Conservation (phyloP, 768 basidiomycete species). For the Gyrodon lividus region DNA sequence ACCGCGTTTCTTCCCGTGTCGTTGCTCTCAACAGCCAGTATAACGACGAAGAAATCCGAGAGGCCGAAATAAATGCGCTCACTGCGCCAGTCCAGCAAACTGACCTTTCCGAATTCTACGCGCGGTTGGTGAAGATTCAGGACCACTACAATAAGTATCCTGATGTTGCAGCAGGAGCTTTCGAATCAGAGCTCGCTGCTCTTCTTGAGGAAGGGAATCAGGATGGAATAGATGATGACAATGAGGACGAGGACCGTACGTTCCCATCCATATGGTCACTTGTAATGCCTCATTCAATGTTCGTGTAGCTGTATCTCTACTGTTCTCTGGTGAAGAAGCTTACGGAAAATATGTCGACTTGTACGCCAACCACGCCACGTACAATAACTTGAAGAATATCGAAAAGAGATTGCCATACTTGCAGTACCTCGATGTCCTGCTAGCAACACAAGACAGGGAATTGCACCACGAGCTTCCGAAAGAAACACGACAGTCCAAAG, state of each 20-base stretch:
- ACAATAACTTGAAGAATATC: constrained; percentile 86
- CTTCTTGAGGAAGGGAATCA: constrained; percentile 77
- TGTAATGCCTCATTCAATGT: constrained; percentile 8
- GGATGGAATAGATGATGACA: constrained; percentile 64
- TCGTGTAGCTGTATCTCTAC: constrained; percentile 63
- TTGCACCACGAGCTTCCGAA: constrained; percentile 70
- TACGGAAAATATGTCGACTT: constrained; percentile 95
- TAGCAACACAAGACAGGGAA: constrained; percentile 55
- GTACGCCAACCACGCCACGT: constrained; percentile 83
- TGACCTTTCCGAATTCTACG: constrained; percentile 92
- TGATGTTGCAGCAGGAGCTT: constrained; percentile 76
- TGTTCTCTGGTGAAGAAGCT: constrained; percentile 96
- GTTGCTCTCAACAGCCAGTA: constrained; percentile 69
- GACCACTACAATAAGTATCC: constrained; percentile 97
- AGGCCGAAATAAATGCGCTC: constrained; percentile 62
- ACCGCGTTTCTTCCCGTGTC: constrained; percentile 73
- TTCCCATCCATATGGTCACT: constrained; percentile 20
- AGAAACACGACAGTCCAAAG: constrained; percentile 66
- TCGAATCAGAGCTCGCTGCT: constrained; percentile 80
- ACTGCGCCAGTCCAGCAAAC: constrained; percentile 58
- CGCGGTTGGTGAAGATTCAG: constrained; percentile 92
- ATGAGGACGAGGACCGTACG: constrained; percentile 85
- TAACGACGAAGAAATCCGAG: constrained; percentile 70
- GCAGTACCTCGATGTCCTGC: constrained; percentile 88
- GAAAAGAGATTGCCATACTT: constrained; percentile 85